Conservation (phyloP, 345 rosid genomes). For the Syzygium grande region DNA sequence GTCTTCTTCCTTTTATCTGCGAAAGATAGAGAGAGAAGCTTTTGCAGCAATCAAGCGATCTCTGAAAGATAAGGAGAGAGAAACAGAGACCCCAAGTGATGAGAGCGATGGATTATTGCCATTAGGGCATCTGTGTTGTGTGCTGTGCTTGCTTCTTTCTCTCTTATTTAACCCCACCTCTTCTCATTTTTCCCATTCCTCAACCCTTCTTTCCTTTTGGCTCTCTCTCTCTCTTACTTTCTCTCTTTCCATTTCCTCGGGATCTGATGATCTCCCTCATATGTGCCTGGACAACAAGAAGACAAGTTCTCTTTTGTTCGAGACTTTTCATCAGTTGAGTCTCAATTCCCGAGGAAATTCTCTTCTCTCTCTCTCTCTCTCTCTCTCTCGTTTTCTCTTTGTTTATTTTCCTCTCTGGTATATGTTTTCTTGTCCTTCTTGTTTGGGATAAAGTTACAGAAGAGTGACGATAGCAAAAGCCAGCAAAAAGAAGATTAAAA, state of each 20-base stretch:
- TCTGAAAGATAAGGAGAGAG: conserved; percentile 19
- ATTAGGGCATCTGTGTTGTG: conserved; percentile 55
- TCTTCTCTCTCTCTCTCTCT: not conserved
- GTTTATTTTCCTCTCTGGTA: conserved; percentile 15
- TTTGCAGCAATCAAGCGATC: conserved; percentile 68
- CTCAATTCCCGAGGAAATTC: conserved; percentile 55
- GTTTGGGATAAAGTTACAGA: not conserved
- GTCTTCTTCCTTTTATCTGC: conserved; percentile 6
- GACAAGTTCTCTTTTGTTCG: not conserved
- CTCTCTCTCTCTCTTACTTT: conserved; percentile 2
- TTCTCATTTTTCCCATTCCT: conserved; percentile 37
- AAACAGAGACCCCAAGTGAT: conserved; percentile 8
- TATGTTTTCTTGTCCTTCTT: not conserved
- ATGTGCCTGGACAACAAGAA: conserved; percentile 3
- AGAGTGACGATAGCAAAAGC: not conserved
- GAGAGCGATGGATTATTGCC: conserved; percentile 14
- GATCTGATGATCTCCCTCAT: conserved; percentile 46
- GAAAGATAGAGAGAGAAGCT: conserved; percentile 46
- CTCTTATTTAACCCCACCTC: conserved; percentile 47
- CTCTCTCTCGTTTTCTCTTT: conserved; percentile 14
- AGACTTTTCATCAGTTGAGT: conserved; percentile 6
- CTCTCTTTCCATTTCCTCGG: conserved; percentile 26
- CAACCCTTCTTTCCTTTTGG: conserved; percentile 1
- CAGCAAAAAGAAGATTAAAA: not conserved
- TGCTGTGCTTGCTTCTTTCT: conserved; percentile 7